Evolutionary conservation across 805 yeast species (phyloP), one percentile per base, ranked within the genome.

Genomic region (Cyberlindnera mrakii): DNA sequence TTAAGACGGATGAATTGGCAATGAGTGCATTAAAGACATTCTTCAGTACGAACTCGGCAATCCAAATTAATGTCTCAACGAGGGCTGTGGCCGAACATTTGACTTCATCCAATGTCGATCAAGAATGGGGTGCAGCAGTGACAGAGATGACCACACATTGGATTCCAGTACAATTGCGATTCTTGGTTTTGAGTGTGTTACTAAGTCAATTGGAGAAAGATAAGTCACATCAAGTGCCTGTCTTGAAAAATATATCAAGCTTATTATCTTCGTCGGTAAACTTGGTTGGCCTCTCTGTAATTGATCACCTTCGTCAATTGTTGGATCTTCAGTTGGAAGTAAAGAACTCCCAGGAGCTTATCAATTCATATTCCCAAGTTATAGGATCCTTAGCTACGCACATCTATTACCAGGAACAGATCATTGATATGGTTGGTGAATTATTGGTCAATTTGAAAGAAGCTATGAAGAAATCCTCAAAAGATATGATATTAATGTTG

Each of bases 351-450:
- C 14, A 33, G 33, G 46, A 63, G 10, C 50, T 75, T 56, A 54
- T 75, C 54, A 36, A 55, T 37, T 61, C 74, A 53, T 80, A 79
- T 52, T 64, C 79, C 2, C 65, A 66, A 18, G 77, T 89, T 20
- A 75, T 90, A 42, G 77, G 81, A 45, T 80, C 83, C 45, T 69
- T 91, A 41, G 80, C 89, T 1, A 74, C 78, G 3, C 96, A 89
- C 59, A 75, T 81, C 11, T 89, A 89, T 55, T 91, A 91, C 59
- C 81, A 81, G 46, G 95, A 88, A 51, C 99, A 93, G 61, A 77
- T 84, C 5, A 74, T 82, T 14, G 97, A 90, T 59, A 82, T 91
- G 68, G 67, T 89, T 16, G 75, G 78, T 25, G 95, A 85, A 45
- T 67, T 89, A 14, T 63, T 81, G 34, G 52, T 72, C 16, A 75